Evolutionary conservation across 495 filamentous ascomycete genomes (phyloP), one percentile per base, ranked within the genome.

Genomic region (Trichoderma erinaceum): DNA sequence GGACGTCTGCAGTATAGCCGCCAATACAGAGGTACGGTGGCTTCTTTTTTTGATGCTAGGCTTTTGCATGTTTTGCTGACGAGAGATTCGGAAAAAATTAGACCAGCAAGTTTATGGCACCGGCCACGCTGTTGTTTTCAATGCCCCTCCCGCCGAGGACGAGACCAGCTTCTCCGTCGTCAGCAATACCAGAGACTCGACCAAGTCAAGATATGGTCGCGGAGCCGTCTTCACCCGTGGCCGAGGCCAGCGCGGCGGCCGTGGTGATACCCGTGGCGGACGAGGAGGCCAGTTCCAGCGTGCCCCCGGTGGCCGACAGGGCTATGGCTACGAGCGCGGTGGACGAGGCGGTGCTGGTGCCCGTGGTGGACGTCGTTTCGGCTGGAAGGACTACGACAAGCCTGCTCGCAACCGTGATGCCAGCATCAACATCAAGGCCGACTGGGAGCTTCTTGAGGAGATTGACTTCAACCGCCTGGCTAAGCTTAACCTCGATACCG

Each of bases 361-460:
- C 16, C 74, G 87, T 65, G 86, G 88, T 38, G 92, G 92, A 43
- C 88, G 95, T 69, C 86, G 96, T 63, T 97, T 97, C 75, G 96
- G 95, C 75, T 98, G 95, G 93, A 97, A 94, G 78, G 95, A 99
- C 76, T 97, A 92, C 75, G 95, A 99, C 81, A 99, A 98, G 87
- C 95, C 95, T 44, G 88, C 95, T 79, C 88, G 95, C 71, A 97
- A 94, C 74, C 91, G 95, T 67, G 95, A 99, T 82, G 88, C 94
- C 10, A 96, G 92, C 41, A 90, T 99, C 75, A 92, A 91, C 76
- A 91, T 97, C 77, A 93, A 93, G 78, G 84, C 93, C 21, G 93
- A 97, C 73, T 99, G 95, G 95, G 86, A 87, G 73, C 87, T 99
- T 82, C 82, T 97, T 56, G 96, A 99, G 81, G 96, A 99, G 83